These are phyloP conservation scores for Colletotrichum musicola DNA, from an alignment of 2,329 filamentous ascomycete genomes.

Conservation along the genomic window DNA sequence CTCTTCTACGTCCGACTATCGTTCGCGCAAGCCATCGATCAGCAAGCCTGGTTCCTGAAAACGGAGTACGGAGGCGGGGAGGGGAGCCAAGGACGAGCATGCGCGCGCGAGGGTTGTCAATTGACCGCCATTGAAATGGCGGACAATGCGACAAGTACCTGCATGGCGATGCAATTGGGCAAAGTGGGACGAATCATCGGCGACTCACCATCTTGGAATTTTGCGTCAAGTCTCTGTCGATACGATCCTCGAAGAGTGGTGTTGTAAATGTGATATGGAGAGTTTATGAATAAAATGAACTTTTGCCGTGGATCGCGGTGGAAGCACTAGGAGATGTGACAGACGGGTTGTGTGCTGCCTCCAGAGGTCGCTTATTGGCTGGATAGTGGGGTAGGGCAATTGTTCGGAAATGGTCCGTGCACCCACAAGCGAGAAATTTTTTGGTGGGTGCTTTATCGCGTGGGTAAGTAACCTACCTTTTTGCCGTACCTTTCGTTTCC, in stretches of 20 bases:
- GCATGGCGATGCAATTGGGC: background rate
- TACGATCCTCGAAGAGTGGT: constrained; percentile 76
- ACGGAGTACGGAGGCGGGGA: background rate
- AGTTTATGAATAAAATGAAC: constrained; percentile 46
- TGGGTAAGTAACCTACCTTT: constrained; percentile 26
- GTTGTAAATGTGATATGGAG: constrained; percentile 52
- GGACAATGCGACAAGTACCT: background rate
- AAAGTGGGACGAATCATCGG: constrained; percentile 4
- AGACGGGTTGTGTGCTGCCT: constrained; percentile 19
- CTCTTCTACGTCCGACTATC: constrained; percentile 99
- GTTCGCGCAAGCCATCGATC: constrained; percentile 35
- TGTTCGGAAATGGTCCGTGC: constrained; percentile 48
- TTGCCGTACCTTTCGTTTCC: constrained; percentile 12
- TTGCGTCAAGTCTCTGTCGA: constrained; percentile 66
- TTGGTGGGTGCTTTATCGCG: constrained; percentile 29
- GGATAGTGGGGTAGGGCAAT: constrained; percentile 53
- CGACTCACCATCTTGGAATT: constrained; percentile 71
- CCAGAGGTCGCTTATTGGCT: constrained; percentile 30
- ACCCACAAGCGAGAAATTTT: constrained; percentile 52
- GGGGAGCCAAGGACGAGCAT: constrained; percentile 4
- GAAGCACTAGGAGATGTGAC: constrained; percentile 25
- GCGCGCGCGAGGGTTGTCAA: constrained; percentile 6
- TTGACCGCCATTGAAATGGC: constrained; percentile 4
- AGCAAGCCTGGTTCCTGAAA: constrained; percentile 32
- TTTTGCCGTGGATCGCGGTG: constrained; percentile 42